These are phyloP conservation scores for Vitis rotundifolia DNA, from an alignment of 164 flowering plant species.

Conservation along the genomic window DNA sequence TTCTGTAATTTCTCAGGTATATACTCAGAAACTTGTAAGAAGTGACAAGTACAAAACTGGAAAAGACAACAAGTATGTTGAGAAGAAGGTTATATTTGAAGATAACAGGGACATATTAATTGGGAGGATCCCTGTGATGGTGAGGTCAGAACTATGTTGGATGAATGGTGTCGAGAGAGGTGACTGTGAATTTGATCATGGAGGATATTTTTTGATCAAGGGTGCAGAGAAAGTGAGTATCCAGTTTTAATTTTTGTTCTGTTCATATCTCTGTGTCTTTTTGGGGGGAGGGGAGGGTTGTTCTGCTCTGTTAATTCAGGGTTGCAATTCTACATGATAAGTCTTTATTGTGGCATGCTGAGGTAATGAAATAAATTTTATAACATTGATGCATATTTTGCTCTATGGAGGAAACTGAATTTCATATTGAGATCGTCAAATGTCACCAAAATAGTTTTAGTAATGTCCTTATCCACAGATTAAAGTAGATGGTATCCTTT, in stretches of 20 bases:
- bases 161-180: constrained; percentile 48
- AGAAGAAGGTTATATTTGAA: constrained; percentile 35
- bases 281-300: background rate
- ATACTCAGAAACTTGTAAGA: constrained; percentile 36
- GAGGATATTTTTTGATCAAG: constrained; percentile 89
- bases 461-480: no score
- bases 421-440: no score
- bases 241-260: background rate
- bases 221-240: constrained; percentile 87
- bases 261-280: background rate
- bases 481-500: no score
- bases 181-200: constrained; percentile 90
- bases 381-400: no score
- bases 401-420: no score
- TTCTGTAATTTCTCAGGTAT: constrained; percentile 50
- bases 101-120: constrained; percentile 48
- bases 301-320: background rate
- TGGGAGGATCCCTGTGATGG: constrained; percentile 96
- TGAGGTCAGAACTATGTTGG: constrained; percentile 82
- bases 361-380: background rate
- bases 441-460: no score
- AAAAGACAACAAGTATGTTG: constrained; percentile 43
- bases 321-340: background rate
- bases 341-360: constrained; percentile 3
- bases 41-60: constrained; percentile 95